phyloP scores from a whole-genome alignment of 2,329 filamentous ascomycete species.

The Beauveria rudraprayagi region DNA sequence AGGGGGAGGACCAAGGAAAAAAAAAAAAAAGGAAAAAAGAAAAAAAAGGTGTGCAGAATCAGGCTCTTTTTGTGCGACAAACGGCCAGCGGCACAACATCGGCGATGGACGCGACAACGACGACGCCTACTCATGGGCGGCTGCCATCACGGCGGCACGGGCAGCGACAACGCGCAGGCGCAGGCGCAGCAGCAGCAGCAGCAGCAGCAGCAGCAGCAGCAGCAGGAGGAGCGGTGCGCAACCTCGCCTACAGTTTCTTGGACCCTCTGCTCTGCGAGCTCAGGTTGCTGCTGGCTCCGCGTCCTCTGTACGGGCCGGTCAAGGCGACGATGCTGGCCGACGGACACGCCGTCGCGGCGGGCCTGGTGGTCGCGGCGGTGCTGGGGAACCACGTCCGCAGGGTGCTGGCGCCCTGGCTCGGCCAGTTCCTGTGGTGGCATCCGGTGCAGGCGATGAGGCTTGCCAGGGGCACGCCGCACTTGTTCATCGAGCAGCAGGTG shows the following conservation, averaged over 20 bases:
- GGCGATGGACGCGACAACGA: not conserved
- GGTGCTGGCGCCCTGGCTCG: conserved; percentile 23
- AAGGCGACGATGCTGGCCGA: conserved; percentile 17
- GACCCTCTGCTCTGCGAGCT: not conserved
- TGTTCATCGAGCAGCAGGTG: conserved; percentile 24
- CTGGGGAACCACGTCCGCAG: conserved; percentile 32
- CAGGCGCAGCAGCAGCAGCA: not conserved
- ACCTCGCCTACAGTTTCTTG: not conserved
- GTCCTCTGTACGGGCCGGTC: conserved; percentile 3
- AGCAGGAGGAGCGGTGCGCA: not conserved
- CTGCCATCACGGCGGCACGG: not conserved
- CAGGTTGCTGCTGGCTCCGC: not conserved
- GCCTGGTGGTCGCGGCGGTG: conserved; percentile 26
- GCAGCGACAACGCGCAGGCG: not conserved
- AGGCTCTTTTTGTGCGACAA: not conserved
- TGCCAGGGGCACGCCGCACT: conserved; percentile 27
- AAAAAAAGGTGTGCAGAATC: not conserved
- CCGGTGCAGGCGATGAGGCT: conserved; percentile 29
- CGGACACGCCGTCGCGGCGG: conserved; percentile 19
- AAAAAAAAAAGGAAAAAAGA: not conserved
- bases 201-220: not conserved
- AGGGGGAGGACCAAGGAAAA: too few relatives aligned
- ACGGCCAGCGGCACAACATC: not conserved
- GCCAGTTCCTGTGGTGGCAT: conserved; percentile 21
- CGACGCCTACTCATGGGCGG: not conserved